Conservation (phyloP, 2,329 filamentous ascomycete genomes). For the Aspergillus versicolor region DNA sequence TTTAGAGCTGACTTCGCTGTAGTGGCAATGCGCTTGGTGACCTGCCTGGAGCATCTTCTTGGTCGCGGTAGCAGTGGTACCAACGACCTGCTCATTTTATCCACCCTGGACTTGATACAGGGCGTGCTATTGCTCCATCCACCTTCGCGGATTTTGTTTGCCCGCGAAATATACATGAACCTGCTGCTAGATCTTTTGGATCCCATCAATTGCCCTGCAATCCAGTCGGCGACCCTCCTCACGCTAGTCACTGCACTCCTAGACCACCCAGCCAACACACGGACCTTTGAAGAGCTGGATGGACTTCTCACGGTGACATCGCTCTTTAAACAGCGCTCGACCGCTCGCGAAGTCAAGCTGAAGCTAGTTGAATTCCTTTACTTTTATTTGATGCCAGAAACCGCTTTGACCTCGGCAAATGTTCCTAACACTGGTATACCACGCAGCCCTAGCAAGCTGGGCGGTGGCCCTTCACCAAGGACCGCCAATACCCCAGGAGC, state of each 20-base stretch:
- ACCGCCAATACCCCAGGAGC: conserved; percentile 32
- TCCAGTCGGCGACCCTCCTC: conserved; percentile 86
- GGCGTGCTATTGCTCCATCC: conserved; percentile 86
- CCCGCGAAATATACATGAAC: conserved; percentile 92
- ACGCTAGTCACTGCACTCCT: conserved; percentile 87
- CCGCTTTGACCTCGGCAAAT: conserved; percentile 41
- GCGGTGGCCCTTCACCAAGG: conserved; percentile 56
- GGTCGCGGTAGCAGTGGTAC: conserved; percentile 78
- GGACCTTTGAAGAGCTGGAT: conserved; percentile 88
- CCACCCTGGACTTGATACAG: conserved; percentile 84
- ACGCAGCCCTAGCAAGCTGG: conserved; percentile 68
- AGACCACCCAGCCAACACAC: conserved; percentile 81
- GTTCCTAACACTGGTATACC: conserved; percentile 52
- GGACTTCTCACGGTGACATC: conserved; percentile 89
- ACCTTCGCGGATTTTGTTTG: conserved; percentile 82
- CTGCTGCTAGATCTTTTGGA: conserved; percentile 92
- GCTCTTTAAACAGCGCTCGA: conserved; percentile 85
- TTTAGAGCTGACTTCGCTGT: not conserved
- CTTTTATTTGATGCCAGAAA: conserved; percentile 97
- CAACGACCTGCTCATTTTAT: conserved; percentile 85
- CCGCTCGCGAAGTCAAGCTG: conserved; percentile 84
- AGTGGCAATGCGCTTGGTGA: conserved; percentile 81
- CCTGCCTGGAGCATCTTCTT: conserved; percentile 80
- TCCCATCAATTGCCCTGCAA: conserved; percentile 83
- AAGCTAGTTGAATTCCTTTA: conserved; percentile 97